Conservation (phyloP, 306 rosid species). For the Quercus agrifolia region DNA sequence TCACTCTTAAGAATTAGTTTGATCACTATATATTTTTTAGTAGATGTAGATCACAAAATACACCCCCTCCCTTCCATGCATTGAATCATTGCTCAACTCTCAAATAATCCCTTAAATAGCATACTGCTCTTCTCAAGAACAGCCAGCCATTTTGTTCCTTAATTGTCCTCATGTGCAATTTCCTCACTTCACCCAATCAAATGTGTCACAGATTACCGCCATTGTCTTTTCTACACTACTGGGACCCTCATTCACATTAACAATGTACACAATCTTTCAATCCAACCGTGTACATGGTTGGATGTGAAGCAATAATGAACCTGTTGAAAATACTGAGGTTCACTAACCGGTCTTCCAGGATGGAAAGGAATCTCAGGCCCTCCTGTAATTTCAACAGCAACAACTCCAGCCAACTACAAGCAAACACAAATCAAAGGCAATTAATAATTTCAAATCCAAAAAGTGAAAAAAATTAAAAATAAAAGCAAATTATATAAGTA, state of each 20-base stretch:
- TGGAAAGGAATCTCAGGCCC: constrained; percentile 66
- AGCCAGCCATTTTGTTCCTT: background rate
- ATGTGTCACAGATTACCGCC: background rate
- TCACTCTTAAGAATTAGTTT: no score
- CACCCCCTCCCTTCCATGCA: background rate
- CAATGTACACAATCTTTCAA: background rate
- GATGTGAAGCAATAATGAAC: background rate
- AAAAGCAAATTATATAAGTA: background rate
- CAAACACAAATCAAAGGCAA: background rate
- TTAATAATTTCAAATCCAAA: background rate
- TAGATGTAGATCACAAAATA: background rate
- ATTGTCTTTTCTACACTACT: background rate
- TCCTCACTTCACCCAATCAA: background rate
- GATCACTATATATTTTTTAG: no score
- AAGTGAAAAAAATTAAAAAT: background rate
- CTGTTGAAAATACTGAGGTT: background rate
- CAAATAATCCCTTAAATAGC: background rate
- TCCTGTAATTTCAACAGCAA: constrained; percentile 60
- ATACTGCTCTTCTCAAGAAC: background rate
- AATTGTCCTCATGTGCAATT: background rate
- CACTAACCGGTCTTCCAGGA: constrained; percentile 53
- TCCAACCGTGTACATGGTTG: background rate
- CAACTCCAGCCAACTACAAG: constrained; percentile 57
- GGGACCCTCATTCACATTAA: background rate
- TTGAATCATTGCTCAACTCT: background rate